phyloP scores from a whole-genome alignment of 352 stramenopile species.

The Phytophthora chlamydospora region DNA sequence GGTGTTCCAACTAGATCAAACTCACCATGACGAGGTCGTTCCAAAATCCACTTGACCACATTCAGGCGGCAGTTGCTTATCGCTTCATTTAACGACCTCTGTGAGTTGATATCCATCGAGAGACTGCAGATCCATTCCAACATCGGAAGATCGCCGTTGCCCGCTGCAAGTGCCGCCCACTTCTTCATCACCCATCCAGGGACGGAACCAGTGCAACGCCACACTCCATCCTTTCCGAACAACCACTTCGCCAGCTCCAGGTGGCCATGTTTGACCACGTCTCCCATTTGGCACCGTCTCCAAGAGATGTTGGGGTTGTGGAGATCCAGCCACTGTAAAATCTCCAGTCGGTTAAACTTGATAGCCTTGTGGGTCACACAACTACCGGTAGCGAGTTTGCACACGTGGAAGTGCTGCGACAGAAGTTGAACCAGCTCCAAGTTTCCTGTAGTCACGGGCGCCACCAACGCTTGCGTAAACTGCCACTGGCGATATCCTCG shows the following conservation, averaged over 20 bases:
- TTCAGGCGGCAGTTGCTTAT: background rate
- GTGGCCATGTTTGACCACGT: background rate
- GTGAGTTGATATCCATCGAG: background rate
- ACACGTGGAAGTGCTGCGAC: no score
- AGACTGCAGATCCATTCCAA: background rate
- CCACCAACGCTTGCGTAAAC: no score
- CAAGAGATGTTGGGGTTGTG: background rate
- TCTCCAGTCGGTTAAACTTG: background rate
- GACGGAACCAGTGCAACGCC: no score
- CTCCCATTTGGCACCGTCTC: background rate
- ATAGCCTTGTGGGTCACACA: background rate
- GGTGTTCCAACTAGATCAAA: no score
- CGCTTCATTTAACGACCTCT: background rate
- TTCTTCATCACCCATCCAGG: background rate
- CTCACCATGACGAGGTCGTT: background rate
- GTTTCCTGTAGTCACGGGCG: no score
- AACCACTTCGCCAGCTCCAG: background rate
- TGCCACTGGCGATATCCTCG: no score
- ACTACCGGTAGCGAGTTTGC: no score
- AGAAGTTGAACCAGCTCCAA: no score
- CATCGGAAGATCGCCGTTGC: background rate
- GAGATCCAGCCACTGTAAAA: background rate
- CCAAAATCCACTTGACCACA: background rate
- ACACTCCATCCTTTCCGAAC: background rate
- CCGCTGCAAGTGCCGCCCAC: background rate